Evolutionary conservation across 805 yeast species (phyloP).

Genomic region (Candida boleticola): DNA sequence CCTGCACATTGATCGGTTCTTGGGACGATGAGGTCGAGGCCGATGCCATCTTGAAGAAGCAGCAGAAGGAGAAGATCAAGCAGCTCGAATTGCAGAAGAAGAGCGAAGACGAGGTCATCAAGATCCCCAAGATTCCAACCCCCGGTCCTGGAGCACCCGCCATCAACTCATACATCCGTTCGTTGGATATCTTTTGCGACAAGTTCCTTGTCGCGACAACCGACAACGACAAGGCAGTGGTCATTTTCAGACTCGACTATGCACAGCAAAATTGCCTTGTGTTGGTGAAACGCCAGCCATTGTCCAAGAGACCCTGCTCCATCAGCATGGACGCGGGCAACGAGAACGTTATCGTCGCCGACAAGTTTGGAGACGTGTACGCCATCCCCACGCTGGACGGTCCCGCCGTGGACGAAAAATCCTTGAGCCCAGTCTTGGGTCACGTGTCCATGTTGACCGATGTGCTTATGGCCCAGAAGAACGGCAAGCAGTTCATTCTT

Average conservation of each 20-base stretch:
- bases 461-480: slow-evolving; percentile 41
- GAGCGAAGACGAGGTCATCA: slow-evolving; percentile 21
- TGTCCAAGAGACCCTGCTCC: slow-evolving; percentile 93
- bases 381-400: slow-evolving; percentile 43
- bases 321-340: slow-evolving; percentile 57
- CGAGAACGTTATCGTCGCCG: slow-evolving; percentile 65
- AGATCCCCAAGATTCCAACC: slow-evolving; percentile 51
- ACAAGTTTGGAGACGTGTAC: slow-evolving; percentile 96
- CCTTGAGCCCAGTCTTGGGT: slow-evolving; percentile 72
- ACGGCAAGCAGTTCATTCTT: slow-evolving; percentile 54
- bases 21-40: slow-evolving; percentile 65
- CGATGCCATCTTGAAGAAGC: slow-evolving; percentile 43
- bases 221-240: slow-evolving; percentile 79
- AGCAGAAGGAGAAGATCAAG: slow-evolving; percentile 32
- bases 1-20: slow-evolving; percentile 46
- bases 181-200: slow-evolving; percentile 51
- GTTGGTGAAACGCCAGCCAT: slow-evolving; percentile 65
- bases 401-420: slow-evolving; percentile 40
- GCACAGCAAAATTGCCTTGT: slow-evolving; percentile 41
- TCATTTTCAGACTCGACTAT: slow-evolving; percentile 51
- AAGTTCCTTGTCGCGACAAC: slow-evolving; percentile 63
- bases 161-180: slow-evolving; percentile 65
- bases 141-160: slow-evolving; percentile 73
- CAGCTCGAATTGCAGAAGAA: slow-evolving; percentile 24
- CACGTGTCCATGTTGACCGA: slow-evolving; percentile 97